Conservation (phyloP, 176 grass and related monocot species). For the Bolboschoenus planiculmis region DNA sequence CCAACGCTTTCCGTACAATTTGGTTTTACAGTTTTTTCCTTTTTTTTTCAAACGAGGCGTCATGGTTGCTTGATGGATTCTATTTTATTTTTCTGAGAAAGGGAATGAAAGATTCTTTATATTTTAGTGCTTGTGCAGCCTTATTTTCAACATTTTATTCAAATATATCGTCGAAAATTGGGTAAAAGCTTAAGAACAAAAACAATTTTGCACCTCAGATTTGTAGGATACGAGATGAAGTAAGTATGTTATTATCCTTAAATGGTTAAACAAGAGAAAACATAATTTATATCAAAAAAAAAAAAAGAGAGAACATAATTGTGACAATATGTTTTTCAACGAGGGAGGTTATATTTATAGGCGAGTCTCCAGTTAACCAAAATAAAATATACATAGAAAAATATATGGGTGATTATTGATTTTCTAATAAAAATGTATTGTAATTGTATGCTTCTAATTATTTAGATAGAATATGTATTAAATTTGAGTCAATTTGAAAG, state of each 20-base stretch:
- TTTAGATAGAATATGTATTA: too few species aligned
- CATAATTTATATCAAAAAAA: too few species aligned
- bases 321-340: not conserved
- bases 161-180: too few species aligned
- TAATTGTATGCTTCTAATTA: too few species aligned
- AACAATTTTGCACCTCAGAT: not conserved
- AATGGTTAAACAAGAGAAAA: not conserved
- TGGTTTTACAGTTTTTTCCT: not conserved
- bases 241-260: not conserved
- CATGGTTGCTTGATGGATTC: slow-evolving; percentile 13
- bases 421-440: too few species aligned
- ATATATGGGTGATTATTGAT: too few species aligned
- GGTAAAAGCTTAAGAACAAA: too few species aligned
- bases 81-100: not conserved
- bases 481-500: too few species aligned
- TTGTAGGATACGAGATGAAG: too few species aligned
- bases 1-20: not conserved
- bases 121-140: slow-evolving; percentile 16
- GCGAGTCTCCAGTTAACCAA: too few species aligned
- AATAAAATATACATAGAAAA: too few species aligned
- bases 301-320: too few species aligned
- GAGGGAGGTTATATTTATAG: not conserved
- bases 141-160: not conserved
- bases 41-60: slow-evolving; percentile 14
- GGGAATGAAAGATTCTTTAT: not conserved